phyloP scores from a whole-genome alignment of 441 rosid species.

The Omphalea diandra region DNA sequence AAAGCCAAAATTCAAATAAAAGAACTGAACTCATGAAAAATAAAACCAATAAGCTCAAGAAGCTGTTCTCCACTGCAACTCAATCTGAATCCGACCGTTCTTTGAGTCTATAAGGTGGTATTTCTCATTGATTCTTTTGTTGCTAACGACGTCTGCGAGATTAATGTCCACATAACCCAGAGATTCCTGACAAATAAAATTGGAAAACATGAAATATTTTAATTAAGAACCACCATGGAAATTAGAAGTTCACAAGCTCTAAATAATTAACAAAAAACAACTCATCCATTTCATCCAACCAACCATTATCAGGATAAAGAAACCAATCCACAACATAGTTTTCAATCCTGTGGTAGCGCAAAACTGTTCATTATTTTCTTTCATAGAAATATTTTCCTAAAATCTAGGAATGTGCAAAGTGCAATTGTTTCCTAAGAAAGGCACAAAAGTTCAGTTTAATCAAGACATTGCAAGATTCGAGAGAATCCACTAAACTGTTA shows the following conservation, averaged over 20 bases:
- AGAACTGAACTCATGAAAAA: not conserved
- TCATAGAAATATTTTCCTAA: no score
- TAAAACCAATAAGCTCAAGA: slow-evolving; percentile 24
- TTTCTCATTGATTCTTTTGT: slow-evolving; percentile 83
- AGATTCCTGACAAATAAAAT: slow-evolving; percentile 55
- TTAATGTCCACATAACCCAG: slow-evolving; percentile 71
- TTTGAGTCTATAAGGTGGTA: slow-evolving; percentile 89
- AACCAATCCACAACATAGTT: not conserved
- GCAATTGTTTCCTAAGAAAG: not conserved
- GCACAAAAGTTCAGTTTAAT: not conserved
- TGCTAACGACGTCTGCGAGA: slow-evolving; percentile 81
- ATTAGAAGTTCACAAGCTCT: not conserved
- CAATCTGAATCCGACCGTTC: slow-evolving; percentile 80
- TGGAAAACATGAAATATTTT: not conserved
- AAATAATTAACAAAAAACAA: not conserved
- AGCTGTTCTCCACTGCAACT: slow-evolving; percentile 82
- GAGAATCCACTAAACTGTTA: no score
- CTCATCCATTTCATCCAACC: not conserved
- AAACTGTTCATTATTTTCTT: not conserved
- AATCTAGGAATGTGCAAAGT: not conserved
- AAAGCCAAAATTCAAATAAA: not conserved
- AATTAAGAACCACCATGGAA: not conserved
- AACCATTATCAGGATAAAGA: no score
- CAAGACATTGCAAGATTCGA: not conserved
- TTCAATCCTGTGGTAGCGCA: not conserved